Evolutionary conservation across 176 grass and related monocot species (phyloP).

Genomic region (Puccinellia tenuiflora): DNA sequence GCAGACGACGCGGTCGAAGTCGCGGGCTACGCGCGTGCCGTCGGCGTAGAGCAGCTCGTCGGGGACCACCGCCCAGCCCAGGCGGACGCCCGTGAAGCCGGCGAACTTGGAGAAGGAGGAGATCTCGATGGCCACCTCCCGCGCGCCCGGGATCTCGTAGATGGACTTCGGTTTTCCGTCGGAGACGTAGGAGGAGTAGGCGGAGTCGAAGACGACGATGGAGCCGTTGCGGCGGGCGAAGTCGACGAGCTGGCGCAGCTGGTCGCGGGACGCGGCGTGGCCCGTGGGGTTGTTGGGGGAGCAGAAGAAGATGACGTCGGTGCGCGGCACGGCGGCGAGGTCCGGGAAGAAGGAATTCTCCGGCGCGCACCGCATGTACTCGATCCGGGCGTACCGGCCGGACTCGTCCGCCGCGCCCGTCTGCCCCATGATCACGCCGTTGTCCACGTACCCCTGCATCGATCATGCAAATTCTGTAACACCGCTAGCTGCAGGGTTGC

Average conservation of each 20-base stretch:
- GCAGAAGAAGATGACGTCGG: constrained; percentile 97
- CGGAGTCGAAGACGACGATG: constrained; percentile 81
- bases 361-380: constrained; percentile 77
- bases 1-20: constrained; percentile 87
- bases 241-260: constrained; percentile 69
- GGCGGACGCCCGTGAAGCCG: constrained; percentile 82
- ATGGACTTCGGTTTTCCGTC: constrained; percentile 45
- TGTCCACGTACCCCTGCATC: constrained; percentile 86
- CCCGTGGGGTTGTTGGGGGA: constrained; percentile 97
- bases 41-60: constrained; percentile 68
- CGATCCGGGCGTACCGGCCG: constrained; percentile 58
- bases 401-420: constrained; percentile 38
- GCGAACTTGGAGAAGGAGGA: constrained; percentile 93
- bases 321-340: constrained; percentile 52
- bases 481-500: too few relatives aligned
- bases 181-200: constrained; percentile 68
- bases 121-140: constrained; percentile 97
- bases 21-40: constrained; percentile 43
- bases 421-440: constrained; percentile 87
- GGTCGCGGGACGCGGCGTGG: constrained; percentile 57
- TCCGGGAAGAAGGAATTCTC: constrained; percentile 91
- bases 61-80: constrained; percentile 85
- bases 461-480: neutral
- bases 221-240: constrained; percentile 74
- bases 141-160: constrained; percentile 80